Evolutionary conservation across 2,329 filamentous ascomycete species (phyloP), one percentile per base, ranked within the genome.

Genomic region (Fusarium graminum): DNA sequence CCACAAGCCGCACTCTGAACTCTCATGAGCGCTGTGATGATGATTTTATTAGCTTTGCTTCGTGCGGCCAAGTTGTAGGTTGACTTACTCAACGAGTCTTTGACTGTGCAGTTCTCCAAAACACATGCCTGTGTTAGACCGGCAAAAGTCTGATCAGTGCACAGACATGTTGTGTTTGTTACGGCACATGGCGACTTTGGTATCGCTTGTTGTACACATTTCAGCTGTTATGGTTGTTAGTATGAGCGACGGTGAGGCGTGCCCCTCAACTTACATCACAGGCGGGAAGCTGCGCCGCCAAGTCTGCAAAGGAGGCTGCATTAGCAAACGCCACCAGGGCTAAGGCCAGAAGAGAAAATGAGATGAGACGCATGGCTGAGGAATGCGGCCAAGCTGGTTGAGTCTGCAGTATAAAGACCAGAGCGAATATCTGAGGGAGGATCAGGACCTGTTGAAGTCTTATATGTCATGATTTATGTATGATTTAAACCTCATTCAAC

Each of bases 151-250:
- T 52, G 54, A 8, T 67, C 59, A 7, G 65, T 68, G n/a, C 65
- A 67, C 7, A 67, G 36, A 22, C 65, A 67, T 52, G 64, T 65
- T 3, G 54, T 52, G 25, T 67, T 67, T 26, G 54, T 61, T 54
- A 68, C 16, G 7, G 49, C 43, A 17, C 65, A 67, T 11, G 64
- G 54, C 4, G 65, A 67, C 8, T 43, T 11, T 13, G 65, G 65
- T 8, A 67, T 28, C 3, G 64, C 34, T 30, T 61, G 32, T 36
- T 52, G 46, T 3, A 67, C 34, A 25, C 65, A 67, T 61, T 67
- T 19, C 14, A 68, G 52, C 65, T 67, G 25, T 7, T 3, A n/a
- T 32, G 9, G 4, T 6, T 10, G 36, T 67, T 46, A 67, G 51
- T 17, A 32, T 13, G 45, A 39, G 16, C 17, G 11, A 8, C 8